Evolutionary conservation across 1,284 basidiomycete species (phyloP).

Genomic region (Bondarzewia mesenterica): DNA sequence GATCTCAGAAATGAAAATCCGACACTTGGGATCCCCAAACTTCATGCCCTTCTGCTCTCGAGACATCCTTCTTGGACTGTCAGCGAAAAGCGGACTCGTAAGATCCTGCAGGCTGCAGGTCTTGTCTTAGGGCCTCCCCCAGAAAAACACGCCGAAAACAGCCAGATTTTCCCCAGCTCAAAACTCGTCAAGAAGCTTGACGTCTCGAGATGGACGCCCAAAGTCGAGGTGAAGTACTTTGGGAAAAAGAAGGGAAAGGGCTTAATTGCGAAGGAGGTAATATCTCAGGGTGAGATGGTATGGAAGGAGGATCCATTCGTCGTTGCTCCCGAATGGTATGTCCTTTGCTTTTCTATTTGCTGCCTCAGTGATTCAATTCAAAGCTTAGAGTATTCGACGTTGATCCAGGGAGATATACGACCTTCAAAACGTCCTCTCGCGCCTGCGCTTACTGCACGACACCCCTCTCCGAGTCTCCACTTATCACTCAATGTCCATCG

Average conservation of each 20-base stretch:
- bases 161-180: conserved; percentile 46
- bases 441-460: conserved; percentile 67
- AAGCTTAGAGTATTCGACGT: background rate
- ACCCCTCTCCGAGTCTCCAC: conserved; percentile 40
- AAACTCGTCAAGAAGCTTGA: conserved; percentile 62
- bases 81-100: conserved; percentile 74
- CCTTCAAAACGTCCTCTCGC: conserved; percentile 41
- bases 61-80: conserved; percentile 63
- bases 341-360: conserved; percentile 3
- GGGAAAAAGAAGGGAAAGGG: conserved; percentile 76
- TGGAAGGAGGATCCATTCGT: conserved; percentile 81
- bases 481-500: conserved; percentile 43
- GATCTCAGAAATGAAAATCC: conserved; percentile 46
- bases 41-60: conserved; percentile 55
- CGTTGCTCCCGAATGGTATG: conserved; percentile 64
- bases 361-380: conserved; percentile 6
- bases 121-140: conserved; percentile 34
- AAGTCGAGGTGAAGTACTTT: conserved; percentile 66
- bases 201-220: conserved; percentile 49
- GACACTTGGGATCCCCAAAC: conserved; percentile 60
- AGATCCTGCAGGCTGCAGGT: conserved; percentile 55
- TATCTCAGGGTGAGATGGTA: conserved; percentile 64
- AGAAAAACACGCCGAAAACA: conserved; percentile 14
- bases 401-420: conserved; percentile 61
- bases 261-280: conserved; percentile 60